Evolutionary conservation across 352 stramenopile species (phyloP).

Genomic region (Phytophthora melonis): DNA sequence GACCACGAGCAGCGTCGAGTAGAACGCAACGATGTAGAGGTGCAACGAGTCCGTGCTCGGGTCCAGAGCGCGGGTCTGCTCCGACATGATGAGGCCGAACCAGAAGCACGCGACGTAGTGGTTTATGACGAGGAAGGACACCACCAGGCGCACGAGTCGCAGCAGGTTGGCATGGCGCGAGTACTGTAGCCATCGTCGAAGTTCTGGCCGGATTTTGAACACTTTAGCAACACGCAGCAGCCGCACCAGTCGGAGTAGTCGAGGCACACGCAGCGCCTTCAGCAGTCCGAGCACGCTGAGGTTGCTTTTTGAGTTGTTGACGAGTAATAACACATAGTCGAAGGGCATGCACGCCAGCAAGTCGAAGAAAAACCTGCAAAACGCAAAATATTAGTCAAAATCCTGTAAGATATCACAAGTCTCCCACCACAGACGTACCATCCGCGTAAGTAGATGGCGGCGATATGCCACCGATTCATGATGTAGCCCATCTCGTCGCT

Average conservation of each 20-base stretch:
- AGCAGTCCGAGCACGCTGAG: slow-evolving; percentile 75
- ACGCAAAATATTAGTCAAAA: neutral
- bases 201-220: slow-evolving; percentile 74
- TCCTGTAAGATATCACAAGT: neutral
- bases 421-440: slow-evolving; percentile 47
- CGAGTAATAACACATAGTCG: slow-evolving; percentile 64
- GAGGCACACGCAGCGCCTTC: slow-evolving; percentile 73
- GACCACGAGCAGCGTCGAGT: slow-evolving; percentile 75
- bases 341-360: slow-evolving; percentile 81
- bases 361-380: slow-evolving; percentile 76
- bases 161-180: slow-evolving; percentile 83
- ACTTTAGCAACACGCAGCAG: slow-evolving; percentile 77
- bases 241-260: slow-evolving; percentile 74
- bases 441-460: slow-evolving; percentile 60
- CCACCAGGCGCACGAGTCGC: slow-evolving; percentile 70
- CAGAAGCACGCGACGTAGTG: slow-evolving; percentile 87
- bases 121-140: slow-evolving; percentile 76
- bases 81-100: slow-evolving; percentile 68
- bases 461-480: slow-evolving; percentile 67
- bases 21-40: slow-evolving; percentile 75
- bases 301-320: slow-evolving; percentile 58
- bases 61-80: slow-evolving; percentile 53
- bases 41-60: slow-evolving; percentile 40
- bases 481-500: slow-evolving; percentile 68
- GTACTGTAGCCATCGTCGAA: slow-evolving; percentile 85